These are phyloP conservation scores for Lanmaoa rubissima DNA, from an alignment of 768 basidiomycete species.

Conservation along the genomic window DNA sequence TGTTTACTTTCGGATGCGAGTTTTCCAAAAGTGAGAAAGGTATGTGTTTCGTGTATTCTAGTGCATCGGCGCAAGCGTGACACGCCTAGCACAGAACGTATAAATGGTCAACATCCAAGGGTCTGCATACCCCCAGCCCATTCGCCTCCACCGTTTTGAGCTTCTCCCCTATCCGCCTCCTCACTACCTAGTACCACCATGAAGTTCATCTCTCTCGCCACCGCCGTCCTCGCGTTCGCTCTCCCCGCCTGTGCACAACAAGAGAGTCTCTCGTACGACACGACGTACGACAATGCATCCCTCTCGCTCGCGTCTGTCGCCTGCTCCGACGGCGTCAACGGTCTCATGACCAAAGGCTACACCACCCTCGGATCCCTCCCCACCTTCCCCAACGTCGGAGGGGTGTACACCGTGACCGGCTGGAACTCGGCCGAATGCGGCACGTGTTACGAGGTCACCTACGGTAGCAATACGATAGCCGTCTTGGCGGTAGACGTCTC, in stretches of 20 bases:
- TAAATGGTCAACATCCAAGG: slow-evolving; percentile 10
- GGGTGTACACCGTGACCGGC: slow-evolving; percentile 30
- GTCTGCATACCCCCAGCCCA: background rate
- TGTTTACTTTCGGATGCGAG: background rate
- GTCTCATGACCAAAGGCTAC: slow-evolving; percentile 31
- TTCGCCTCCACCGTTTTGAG: background rate
- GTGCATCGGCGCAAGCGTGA: background rate
- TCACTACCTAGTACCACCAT: slow-evolving; percentile 8
- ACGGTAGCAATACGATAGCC: slow-evolving; percentile 15
- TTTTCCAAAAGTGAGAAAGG: background rate
- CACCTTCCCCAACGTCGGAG: slow-evolving; percentile 33
- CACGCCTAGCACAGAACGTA: background rate
- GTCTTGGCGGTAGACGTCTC: slow-evolving; percentile 31
- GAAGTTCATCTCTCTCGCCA: slow-evolving; percentile 23
- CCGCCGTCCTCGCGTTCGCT: slow-evolving; percentile 10
- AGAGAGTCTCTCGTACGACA: slow-evolving; percentile 30
- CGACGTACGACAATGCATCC: slow-evolving; percentile 27
- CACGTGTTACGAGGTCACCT: slow-evolving; percentile 33
- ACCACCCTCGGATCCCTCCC: slow-evolving; percentile 34
- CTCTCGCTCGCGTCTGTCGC: slow-evolving; percentile 22
- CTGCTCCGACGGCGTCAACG: slow-evolving; percentile 35
- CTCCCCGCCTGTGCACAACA: slow-evolving; percentile 18
- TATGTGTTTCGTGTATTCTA: background rate
- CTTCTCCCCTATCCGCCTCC: background rate
- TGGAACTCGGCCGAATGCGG: slow-evolving; percentile 34